Base-by-base conservation (phyloP, 2,329 filamentous ascomycete genomes). In the Tolypocladium pustulatum region DNA sequence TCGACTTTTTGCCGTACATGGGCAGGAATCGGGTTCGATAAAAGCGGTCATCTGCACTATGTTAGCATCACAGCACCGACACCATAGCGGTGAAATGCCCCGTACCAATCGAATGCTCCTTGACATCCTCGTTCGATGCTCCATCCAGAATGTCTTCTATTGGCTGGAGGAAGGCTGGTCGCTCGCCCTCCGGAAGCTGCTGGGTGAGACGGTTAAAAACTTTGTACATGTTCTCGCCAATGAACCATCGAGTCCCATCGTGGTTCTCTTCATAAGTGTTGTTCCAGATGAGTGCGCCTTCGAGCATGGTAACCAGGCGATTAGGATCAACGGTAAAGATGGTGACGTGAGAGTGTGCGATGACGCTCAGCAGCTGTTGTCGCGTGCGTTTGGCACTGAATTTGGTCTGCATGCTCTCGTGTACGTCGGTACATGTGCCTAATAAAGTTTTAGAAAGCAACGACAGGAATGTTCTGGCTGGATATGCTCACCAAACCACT, bases 381-480 rank as follows among this genome's bases (percentile, higher is more conserved):
- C 85, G 80, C 22, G 82, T 87, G 59, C 84, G 79, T 61, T 83
- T 84, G 20, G 86, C 86, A 55, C 80, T 80, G 61, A 87, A 78
- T 60, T 87, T 85, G 17, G 86, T 81, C 66, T 88, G 79, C 3
- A 91, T 86, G 51, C 85, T 79, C 61, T 91, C 88, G 66, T 92
- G 86, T 22, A 91, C 88, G 62, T 93, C 89, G 15, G 89, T 91
- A 65, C 86, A 91, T 1, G 88, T 91, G 20, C 78, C 75, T 77
- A 25, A 22, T 36, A 2, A 9, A 27, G 22, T 3, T 34, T 27
- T 22, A 49, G 43, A 40, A 32, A 15, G 27, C 55, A 22, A 53
- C 40, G 7, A 38, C 27, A 13, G 8, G 20, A 13, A 7, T 52
- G 3, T 20, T 7, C 13, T 2, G 13, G 22, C 20, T n/a, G 13